Conservation (phyloP, 2,329 filamentous ascomycete species). For the Ceratocystis alfenasii region DNA sequence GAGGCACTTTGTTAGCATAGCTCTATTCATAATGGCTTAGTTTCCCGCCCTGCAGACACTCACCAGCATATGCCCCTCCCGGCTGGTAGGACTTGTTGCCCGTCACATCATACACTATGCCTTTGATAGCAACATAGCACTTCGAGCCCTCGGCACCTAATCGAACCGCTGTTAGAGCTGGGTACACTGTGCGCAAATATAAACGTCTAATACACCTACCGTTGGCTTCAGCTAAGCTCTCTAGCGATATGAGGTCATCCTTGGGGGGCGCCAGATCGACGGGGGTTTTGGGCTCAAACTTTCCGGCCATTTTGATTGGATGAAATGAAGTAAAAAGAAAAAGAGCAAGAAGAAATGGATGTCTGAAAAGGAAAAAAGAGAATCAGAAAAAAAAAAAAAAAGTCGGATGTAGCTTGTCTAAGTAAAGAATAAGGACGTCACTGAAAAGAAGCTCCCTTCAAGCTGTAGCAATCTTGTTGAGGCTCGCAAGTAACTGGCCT, state of each 20-base stretch:
- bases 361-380: neutral
- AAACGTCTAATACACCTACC: conserved; percentile 45
- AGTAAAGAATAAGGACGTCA: neutral
- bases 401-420: neutral
- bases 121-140: conserved; percentile 62
- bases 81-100: conserved; percentile 78
- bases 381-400: neutral
- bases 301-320: conserved; percentile 37
- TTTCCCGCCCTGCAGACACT: conserved; percentile 24
- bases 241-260: conserved; percentile 68
- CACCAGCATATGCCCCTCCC: conserved; percentile 76
- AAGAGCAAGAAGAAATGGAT: neutral
- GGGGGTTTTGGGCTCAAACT: conserved; percentile 67
- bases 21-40: neutral
- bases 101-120: conserved; percentile 86
- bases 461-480: neutral
- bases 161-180: neutral
- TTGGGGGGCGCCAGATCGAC: conserved; percentile 74
- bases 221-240: conserved; percentile 68
- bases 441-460: neutral
- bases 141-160: conserved; percentile 52
- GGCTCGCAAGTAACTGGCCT: neutral
- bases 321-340: neutral
- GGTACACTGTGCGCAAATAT: neutral
- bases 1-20: neutral